A percentile compares a stretch with the other conserved stretches of the same genome.
Conservation (phyloP, 2,329 filamentous ascomycete species). For the Dactylellina drechsleri region DNA sequence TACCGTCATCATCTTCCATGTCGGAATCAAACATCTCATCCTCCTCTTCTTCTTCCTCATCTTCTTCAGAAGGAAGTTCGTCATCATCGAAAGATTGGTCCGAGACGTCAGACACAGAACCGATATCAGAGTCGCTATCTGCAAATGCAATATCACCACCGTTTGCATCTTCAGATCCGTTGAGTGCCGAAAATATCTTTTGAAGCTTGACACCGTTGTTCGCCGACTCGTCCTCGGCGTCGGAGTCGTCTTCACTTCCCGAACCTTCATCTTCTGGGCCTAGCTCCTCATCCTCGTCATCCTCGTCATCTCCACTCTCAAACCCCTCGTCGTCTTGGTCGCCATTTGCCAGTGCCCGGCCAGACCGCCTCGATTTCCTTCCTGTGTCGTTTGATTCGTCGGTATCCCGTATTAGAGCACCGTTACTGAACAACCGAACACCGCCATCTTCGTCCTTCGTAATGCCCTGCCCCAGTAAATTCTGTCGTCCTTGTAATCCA, state of each 20-base stretch:
- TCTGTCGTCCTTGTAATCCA: slow-evolving; percentile 82
- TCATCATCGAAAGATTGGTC: slow-evolving; percentile 59
- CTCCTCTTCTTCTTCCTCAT: slow-evolving; percentile 55
- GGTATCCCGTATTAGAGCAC: slow-evolving; percentile 72
- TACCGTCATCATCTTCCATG: slow-evolving; percentile 67
- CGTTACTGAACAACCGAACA: slow-evolving; percentile 84
- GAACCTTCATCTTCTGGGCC: slow-evolving; percentile 68
- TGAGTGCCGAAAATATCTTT: slow-evolving; percentile 61
- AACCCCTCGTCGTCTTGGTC: slow-evolving; percentile 64
- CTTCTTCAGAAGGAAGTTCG: slow-evolving; percentile 66
- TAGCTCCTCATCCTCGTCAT: slow-evolving; percentile 70
- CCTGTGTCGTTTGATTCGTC: slow-evolving; percentile 69
- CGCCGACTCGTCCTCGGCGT: slow-evolving; percentile 60
- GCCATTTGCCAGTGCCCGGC: slow-evolving; percentile 68
- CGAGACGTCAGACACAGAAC: slow-evolving; percentile 76
- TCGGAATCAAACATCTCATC: slow-evolving; percentile 61
- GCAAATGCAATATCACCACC: slow-evolving; percentile 83
- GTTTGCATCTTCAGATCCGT: slow-evolving; percentile 63
- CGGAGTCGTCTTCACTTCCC: slow-evolving; percentile 68
- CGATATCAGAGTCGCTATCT: slow-evolving; percentile 95
- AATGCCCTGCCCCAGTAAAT: slow-evolving; percentile 77
- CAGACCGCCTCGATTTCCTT: slow-evolving; percentile 69
- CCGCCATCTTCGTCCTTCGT: slow-evolving; percentile 69
- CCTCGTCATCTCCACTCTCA: slow-evolving; percentile 61
- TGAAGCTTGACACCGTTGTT: slow-evolving; percentile 60